Percentiles rank a stretch among this genome's conserved stretches.
Evolutionary conservation across 305 asterid genomes (phyloP).

Genomic region (Fraxinus platypoda): DNA sequence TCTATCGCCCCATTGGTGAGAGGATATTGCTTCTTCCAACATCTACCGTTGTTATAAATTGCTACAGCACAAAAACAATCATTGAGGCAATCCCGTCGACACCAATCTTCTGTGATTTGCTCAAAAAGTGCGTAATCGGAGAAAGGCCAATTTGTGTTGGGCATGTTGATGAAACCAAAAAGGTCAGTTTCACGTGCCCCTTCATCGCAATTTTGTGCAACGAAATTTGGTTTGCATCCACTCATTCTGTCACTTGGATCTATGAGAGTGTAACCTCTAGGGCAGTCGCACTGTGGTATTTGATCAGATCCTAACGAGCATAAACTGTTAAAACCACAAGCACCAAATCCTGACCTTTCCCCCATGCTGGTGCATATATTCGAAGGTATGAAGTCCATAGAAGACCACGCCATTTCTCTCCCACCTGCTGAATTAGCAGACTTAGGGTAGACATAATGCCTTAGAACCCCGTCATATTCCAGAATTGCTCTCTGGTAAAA

Average conservation of each 20-base stretch:
- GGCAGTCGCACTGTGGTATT: neutral
- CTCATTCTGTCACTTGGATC: neutral
- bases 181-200: neutral
- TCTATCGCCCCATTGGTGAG: slow-evolving; percentile 18
- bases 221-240: neutral
- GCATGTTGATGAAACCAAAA: neutral
- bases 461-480: neutral
- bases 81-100: neutral
- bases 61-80: slow-evolving; percentile 40
- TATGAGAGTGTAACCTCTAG: neutral
- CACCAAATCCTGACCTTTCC: neutral
- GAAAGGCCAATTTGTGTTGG: neutral
- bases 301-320: neutral
- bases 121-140: neutral
- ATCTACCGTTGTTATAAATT: slow-evolving; percentile 16
- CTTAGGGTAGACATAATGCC: neutral
- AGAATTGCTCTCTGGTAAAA: neutral
- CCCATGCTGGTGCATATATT: neutral
- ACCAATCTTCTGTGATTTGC: neutral
- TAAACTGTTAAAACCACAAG: neutral
- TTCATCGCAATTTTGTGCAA: neutral
- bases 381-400: neutral
- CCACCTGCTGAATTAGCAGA: neutral
- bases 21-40: slow-evolving; percentile 46
- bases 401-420: neutral